Conservation (phyloP, 176 grass and related monocot species). For the Elymus sibiricus region DNA sequence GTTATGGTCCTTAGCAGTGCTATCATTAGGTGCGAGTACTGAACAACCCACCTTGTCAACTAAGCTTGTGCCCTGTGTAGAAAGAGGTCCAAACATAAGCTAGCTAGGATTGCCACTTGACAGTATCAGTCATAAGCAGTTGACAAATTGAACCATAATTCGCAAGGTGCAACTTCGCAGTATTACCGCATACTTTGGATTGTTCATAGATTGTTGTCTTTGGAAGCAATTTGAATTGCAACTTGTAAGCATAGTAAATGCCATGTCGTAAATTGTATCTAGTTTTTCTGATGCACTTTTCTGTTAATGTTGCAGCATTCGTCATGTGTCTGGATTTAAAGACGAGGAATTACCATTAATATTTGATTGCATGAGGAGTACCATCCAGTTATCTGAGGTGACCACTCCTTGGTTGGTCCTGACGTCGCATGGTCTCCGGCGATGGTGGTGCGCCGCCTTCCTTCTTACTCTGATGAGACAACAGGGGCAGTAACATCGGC, state of each 20-base stretch:
- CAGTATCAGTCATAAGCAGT: neutral
- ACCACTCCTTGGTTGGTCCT: neutral
- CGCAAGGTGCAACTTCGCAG: neutral
- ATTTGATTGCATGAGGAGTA: conserved; percentile 55
- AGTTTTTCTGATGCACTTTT: neutral
- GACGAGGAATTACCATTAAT: conserved; percentile 53
- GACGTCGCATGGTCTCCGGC: neutral
- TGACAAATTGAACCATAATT: neutral
- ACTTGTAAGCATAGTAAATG: neutral
- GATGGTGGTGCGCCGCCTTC: too few species aligned
- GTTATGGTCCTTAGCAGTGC: neutral
- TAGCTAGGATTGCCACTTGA: neutral
- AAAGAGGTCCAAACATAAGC: neutral
- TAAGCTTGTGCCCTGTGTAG: neutral
- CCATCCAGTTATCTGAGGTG: conserved; percentile 52
- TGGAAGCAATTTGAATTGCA: too few species aligned
- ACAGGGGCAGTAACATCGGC: too few species aligned
- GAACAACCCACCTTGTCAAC: neutral
- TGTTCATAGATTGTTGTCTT: too few species aligned
- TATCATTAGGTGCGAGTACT: neutral
- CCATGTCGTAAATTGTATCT: neutral
- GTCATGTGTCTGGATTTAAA: conserved; percentile 38
- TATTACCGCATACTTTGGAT: neutral
- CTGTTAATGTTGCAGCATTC: conserved; percentile 36
- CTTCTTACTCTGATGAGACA: too few species aligned